These are phyloP conservation scores for Beta corolliflora DNA, from an alignment of 179 eudicot genomes.

Conservation along the genomic window DNA sequence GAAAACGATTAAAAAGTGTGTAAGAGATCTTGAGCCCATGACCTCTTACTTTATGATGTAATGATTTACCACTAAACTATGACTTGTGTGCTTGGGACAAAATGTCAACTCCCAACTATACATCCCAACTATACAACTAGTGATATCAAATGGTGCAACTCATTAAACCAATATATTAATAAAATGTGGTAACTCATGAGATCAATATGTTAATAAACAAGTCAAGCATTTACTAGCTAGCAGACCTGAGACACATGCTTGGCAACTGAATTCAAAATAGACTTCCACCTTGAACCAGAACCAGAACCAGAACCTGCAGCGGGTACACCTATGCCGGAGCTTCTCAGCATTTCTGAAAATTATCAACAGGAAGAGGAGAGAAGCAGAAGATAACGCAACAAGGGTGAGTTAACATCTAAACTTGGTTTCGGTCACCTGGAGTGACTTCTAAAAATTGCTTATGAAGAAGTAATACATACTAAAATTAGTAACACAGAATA, in stretches of 20 bases:
- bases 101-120: too few relatives aligned
- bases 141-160: too few relatives aligned
- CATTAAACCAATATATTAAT: too few relatives aligned
- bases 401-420: conserved; percentile 7
- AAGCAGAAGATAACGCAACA: not conserved
- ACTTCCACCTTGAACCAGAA: conserved; percentile 76
- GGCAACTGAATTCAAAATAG: conserved; percentile 72
- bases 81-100: too few relatives aligned
- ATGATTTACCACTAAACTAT: too few relatives aligned
- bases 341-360: conserved; percentile 55
- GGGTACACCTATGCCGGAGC: conserved; percentile 35
- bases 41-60: too few relatives aligned
- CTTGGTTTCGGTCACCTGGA: not conserved
- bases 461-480: too few relatives aligned
- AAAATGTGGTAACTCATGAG: not conserved
- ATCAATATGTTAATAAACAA: not conserved
- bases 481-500: not conserved
- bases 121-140: too few relatives aligned
- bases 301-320: conserved; percentile 53
- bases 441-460: not conserved
- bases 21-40: too few relatives aligned
- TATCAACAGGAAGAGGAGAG: conserved; percentile 1
- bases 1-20: too few relatives aligned
- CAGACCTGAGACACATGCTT: conserved; percentile 94
- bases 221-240: conserved; percentile 1